A percentile compares a stretch with the other conserved stretches of the same genome.
Conservation (phyloP, 371 early-diverging fungal genomes). For the Saksenaea oblongispora region DNA sequence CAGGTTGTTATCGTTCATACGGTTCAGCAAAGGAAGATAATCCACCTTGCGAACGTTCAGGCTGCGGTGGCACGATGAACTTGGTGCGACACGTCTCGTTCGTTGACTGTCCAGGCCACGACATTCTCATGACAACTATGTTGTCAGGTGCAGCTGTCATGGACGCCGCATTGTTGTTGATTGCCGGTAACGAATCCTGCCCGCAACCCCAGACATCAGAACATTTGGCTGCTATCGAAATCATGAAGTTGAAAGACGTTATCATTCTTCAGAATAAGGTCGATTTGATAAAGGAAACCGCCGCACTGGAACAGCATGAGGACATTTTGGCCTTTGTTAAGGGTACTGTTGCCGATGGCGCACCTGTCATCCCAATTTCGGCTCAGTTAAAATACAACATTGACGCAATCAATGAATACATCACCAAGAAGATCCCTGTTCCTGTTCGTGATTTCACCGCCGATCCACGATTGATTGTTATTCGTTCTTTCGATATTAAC, state of each 20-base stretch:
- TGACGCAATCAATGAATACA: conserved; percentile 99
- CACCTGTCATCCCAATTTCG: conserved; percentile 99
- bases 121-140: conserved; percentile 99
- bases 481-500: conserved; percentile 99
- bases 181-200: conserved; percentile 99
- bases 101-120: conserved; percentile 99
- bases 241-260: conserved; percentile 98
- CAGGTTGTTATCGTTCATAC: conserved; percentile 94
- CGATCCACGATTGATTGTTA: conserved; percentile 96
- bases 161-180: conserved; percentile 99
- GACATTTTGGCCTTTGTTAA: conserved; percentile 95
- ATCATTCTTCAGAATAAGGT: conserved; percentile 99
- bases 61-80: conserved; percentile 89
- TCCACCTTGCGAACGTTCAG: conserved; percentile 90
- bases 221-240: conserved; percentile 99
- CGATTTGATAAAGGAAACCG: conserved; percentile 96
- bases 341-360: conserved; percentile 94
- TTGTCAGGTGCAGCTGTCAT: conserved; percentile 99
- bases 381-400: conserved; percentile 99
- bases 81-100: conserved; percentile 98
- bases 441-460: conserved; percentile 95
- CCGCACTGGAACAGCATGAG: conserved; percentile 95
- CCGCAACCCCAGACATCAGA: conserved; percentile 99
- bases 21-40: conserved; percentile 85
- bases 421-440: conserved; percentile 97